Conservation (phyloP, 139 green algal species). For the Desmodesmus armatus region DNA sequence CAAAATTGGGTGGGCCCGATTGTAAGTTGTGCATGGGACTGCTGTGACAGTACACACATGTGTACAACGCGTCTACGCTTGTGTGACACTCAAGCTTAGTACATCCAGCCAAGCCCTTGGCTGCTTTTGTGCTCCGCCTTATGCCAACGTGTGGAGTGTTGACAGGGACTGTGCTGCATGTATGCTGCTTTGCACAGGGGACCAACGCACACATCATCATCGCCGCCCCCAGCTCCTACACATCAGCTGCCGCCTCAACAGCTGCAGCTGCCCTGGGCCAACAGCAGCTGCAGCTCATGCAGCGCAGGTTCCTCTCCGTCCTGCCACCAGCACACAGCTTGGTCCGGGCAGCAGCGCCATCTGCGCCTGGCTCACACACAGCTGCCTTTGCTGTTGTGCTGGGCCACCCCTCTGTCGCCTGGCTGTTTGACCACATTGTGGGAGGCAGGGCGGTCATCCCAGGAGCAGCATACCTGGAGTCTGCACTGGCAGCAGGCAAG, state of each 20-base stretch:
- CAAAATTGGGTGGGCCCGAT: no score
- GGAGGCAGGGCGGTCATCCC: slow-evolving; percentile 65
- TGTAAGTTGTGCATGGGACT: no score
- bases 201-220: slow-evolving; percentile 85
- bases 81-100: background rate
- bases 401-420: slow-evolving; percentile 52
- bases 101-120: background rate
- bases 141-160: no score
- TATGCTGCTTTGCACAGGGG: slow-evolving; percentile 47
- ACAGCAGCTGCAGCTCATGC: background rate
- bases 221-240: background rate
- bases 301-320: slow-evolving; percentile 41
- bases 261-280: background rate
- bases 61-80: no score
- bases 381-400: slow-evolving; percentile 51
- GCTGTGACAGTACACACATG: no score
- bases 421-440: slow-evolving; percentile 81
- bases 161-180: background rate
- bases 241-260: background rate
- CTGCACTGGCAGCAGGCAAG: slow-evolving; percentile 49
- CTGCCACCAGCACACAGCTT: slow-evolving; percentile 62
- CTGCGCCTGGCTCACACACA: background rate
- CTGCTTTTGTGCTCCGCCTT: no score
- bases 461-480: slow-evolving; percentile 75
- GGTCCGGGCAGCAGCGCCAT: slow-evolving; percentile 11